Evolutionary conservation across 768 basidiomycete genomes (phyloP).

Genomic region (Collybiopsis confluens): DNA sequence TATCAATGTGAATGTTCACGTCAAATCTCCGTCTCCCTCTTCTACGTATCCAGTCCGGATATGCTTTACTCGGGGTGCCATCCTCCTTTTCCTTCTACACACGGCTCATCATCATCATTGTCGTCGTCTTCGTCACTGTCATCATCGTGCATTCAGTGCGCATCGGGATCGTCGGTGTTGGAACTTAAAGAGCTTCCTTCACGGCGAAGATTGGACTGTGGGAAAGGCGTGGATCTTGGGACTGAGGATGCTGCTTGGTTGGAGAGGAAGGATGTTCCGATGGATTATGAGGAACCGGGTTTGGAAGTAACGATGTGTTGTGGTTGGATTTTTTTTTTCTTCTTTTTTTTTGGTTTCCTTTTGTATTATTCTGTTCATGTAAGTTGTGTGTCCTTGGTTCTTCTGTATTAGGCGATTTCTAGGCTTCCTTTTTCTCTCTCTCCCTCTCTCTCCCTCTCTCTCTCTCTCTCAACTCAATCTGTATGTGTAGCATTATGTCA

Average conservation of each 20-base stretch:
- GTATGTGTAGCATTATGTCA: too few relatives aligned
- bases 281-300: constrained; percentile 65
- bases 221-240: constrained; percentile 62
- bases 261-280: constrained; percentile 71
- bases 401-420: too few relatives aligned
- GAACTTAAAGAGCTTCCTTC: constrained; percentile 62
- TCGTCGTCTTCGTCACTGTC: too few relatives aligned
- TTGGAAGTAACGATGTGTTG: neutral
- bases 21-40: too few relatives aligned
- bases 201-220: constrained; percentile 54
- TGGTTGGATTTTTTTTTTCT: neutral
- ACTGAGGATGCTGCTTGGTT: constrained; percentile 60
- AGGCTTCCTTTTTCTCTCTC: too few relatives aligned
- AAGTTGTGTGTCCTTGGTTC: too few relatives aligned
- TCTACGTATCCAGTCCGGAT: too few relatives aligned
- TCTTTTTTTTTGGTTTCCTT: neutral
- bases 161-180: neutral
- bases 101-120: neutral
- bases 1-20: too few relatives aligned
- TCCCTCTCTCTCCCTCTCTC: too few relatives aligned
- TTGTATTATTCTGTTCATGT: neutral
- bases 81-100: neutral
- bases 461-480: too few relatives aligned
- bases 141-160: neutral
- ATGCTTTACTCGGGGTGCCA: too few relatives aligned